Conservation (phyloP, 1,139 yeast genomes). For the Blastobotrys aristatus region DNA sequence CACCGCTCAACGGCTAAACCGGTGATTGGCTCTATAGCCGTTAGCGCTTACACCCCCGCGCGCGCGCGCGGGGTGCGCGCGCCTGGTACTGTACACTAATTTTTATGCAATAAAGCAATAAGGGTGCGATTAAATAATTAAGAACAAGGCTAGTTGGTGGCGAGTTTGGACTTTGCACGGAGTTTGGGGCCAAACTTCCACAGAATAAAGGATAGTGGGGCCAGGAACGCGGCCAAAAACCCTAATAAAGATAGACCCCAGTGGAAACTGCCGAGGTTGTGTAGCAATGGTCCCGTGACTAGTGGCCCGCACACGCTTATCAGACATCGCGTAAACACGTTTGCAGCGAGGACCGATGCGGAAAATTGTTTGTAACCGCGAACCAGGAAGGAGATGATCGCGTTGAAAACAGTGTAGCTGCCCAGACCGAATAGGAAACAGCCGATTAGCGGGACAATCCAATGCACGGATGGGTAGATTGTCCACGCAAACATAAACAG, state of each 20-base stretch:
- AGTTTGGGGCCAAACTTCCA: slow-evolving; percentile 19
- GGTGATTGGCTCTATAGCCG: too few species aligned
- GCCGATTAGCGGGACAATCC: slow-evolving; percentile 70
- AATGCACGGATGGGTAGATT: slow-evolving; percentile 48
- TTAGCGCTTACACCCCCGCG: too few species aligned
- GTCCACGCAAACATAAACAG: slow-evolving; percentile 80
- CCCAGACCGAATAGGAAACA: slow-evolving; percentile 61
- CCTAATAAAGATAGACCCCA: slow-evolving; percentile 11
- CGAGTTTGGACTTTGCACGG: slow-evolving; percentile 17
- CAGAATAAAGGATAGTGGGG: slow-evolving; percentile 7
- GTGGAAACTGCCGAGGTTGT: slow-evolving; percentile 39
- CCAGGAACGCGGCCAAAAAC: slow-evolving; percentile 3
- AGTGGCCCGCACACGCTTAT: slow-evolving; percentile 76
- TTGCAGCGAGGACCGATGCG: slow-evolving; percentile 81
- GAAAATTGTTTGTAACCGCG: slow-evolving; percentile 58
- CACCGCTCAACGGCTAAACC: too few species aligned
- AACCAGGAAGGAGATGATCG: slow-evolving; percentile 55
- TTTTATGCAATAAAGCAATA: too few species aligned
- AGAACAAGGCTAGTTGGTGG: slow-evolving; percentile 2
- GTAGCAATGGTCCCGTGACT: slow-evolving; percentile 56
- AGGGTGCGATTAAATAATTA: too few species aligned
- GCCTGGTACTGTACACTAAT: too few species aligned
- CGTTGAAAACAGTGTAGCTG: slow-evolving; percentile 52
- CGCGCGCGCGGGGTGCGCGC: too few species aligned
- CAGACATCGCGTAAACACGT: slow-evolving; percentile 61